Evolutionary conservation across 306 rosid species (phyloP).

Genomic region (Sechiopsis laciniata): DNA sequence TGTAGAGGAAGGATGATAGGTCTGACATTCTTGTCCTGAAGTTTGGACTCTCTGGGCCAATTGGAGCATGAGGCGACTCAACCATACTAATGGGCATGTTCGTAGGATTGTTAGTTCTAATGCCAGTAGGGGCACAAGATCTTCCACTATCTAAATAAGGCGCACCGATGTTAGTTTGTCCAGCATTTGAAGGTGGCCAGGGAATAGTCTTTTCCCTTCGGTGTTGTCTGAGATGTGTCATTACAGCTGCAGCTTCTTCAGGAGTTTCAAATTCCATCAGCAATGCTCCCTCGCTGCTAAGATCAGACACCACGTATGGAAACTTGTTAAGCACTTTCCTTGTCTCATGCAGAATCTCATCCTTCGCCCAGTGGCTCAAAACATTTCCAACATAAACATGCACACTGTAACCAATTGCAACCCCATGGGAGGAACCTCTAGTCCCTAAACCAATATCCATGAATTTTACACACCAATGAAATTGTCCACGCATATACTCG

Average conservation of each 20-base stretch:
- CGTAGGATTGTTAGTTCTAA: constrained; percentile 39
- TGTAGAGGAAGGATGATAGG: constrained; percentile 45
- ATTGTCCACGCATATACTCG: constrained; percentile 56
- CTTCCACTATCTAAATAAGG: constrained; percentile 53
- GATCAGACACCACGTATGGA: constrained; percentile 63
- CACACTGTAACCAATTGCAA: constrained; percentile 78
- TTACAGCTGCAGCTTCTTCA: constrained; percentile 78
- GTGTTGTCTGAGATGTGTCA: constrained; percentile 73
- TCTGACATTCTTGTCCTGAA: constrained; percentile 49
- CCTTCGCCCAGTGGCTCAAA: constrained; percentile 80
- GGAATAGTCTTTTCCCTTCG: constrained; percentile 60
- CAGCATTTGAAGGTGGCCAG: constrained; percentile 45
- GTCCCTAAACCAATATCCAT: constrained; percentile 88
- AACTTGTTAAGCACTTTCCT: constrained; percentile 61
- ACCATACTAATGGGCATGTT: constrained; percentile 33
- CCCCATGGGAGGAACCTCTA: constrained; percentile 68
- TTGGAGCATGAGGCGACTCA: constrained; percentile 55
- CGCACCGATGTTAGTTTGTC: constrained; percentile 36
- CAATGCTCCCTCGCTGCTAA: constrained; percentile 69
- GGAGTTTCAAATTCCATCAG: constrained; percentile 86
- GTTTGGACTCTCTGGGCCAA: constrained; percentile 50
- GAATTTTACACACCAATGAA: constrained; percentile 73
- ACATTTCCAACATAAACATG: constrained; percentile 69
- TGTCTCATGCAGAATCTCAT: constrained; percentile 80
- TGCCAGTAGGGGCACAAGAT: constrained; percentile 44